Conservation (phyloP, 1,284 basidiomycete species). For the Moesziomyces globuligerus region DNA sequence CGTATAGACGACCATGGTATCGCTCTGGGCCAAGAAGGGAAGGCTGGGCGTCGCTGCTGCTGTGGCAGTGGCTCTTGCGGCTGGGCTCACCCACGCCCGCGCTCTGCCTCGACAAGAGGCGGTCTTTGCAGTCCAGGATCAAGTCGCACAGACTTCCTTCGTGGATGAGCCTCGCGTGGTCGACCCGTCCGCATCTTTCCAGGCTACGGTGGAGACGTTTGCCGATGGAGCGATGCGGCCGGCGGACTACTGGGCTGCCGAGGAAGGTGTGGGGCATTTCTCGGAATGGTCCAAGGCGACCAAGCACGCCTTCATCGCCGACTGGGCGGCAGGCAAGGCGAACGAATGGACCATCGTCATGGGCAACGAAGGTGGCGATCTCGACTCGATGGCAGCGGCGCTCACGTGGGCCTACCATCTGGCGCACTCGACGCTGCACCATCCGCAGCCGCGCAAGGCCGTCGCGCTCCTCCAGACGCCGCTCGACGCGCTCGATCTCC, state of each 20-base stretch:
- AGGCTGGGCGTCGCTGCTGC: neutral
- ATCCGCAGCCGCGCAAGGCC: constrained; percentile 36
- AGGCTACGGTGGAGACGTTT: neutral
- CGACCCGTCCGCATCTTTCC: neutral
- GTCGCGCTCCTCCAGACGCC: constrained; percentile 59
- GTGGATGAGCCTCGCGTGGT: neutral
- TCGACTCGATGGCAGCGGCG: constrained; percentile 64
- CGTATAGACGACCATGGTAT: no score
- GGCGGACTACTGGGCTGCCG: constrained; percentile 30
- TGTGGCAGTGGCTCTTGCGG: neutral
- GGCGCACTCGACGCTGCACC: constrained; percentile 47
- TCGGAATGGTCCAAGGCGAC: constrained; percentile 62
- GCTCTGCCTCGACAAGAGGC: constrained; percentile 10
- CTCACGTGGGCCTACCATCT: constrained; percentile 62
- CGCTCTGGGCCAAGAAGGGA: neutral
- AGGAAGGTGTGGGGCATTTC: constrained; percentile 63
- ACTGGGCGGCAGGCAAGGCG: constrained; percentile 51
- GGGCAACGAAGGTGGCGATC: constrained; percentile 68
- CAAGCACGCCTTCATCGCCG: constrained; percentile 63
- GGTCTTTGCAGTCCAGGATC: constrained; percentile 10
- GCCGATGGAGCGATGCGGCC: constrained; percentile 10
- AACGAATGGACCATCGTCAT: constrained; percentile 67
- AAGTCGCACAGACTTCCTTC: neutral
- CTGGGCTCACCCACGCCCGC: constrained; percentile 8
- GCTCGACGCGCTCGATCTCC: constrained; percentile 66